Conservation (phyloP, 2,329 filamentous ascomycete genomes). For the Scleromitrula shiraiana region DNA sequence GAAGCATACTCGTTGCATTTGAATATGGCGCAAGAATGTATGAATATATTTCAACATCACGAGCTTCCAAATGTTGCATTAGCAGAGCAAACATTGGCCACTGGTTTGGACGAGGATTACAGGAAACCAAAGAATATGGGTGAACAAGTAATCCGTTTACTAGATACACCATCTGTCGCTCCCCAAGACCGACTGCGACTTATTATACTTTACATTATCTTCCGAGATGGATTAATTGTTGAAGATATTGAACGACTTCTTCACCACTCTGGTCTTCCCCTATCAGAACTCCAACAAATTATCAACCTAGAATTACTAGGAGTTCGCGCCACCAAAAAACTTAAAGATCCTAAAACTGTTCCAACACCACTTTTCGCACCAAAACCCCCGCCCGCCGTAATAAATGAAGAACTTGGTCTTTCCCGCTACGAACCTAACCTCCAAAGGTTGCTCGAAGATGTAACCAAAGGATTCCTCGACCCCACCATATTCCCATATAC, state of each 20-base stretch:
- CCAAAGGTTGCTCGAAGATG: slow-evolving; percentile 73
- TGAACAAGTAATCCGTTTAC: slow-evolving; percentile 74
- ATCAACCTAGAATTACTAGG: slow-evolving; percentile 77
- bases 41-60: slow-evolving; percentile 80
- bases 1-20: slow-evolving; percentile 90
- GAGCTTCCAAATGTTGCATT: slow-evolving; percentile 83
- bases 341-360: slow-evolving; percentile 60
- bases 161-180: slow-evolving; percentile 73
- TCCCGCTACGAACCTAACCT: slow-evolving; percentile 78
- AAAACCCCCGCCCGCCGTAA: slow-evolving; percentile 47
- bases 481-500: slow-evolving; percentile 62
- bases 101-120: slow-evolving; percentile 86
- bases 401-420: slow-evolving; percentile 72
- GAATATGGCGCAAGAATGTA: slow-evolving; percentile 94
- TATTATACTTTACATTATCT: slow-evolving; percentile 78
- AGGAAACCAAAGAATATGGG: slow-evolving; percentile 85
- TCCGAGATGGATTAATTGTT: slow-evolving; percentile 73
- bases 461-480: slow-evolving; percentile 61
- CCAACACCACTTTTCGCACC: slow-evolving; percentile 62
- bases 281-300: slow-evolving; percentile 64
- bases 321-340: slow-evolving; percentile 57
- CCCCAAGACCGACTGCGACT: slow-evolving; percentile 73
- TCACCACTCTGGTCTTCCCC: slow-evolving; percentile 70
- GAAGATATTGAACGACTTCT: slow-evolving; percentile 82
- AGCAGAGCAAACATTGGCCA: slow-evolving; percentile 84